phyloP scores from a whole-genome alignment of 805 yeast species.

The Spathaspora gorwiae region DNA sequence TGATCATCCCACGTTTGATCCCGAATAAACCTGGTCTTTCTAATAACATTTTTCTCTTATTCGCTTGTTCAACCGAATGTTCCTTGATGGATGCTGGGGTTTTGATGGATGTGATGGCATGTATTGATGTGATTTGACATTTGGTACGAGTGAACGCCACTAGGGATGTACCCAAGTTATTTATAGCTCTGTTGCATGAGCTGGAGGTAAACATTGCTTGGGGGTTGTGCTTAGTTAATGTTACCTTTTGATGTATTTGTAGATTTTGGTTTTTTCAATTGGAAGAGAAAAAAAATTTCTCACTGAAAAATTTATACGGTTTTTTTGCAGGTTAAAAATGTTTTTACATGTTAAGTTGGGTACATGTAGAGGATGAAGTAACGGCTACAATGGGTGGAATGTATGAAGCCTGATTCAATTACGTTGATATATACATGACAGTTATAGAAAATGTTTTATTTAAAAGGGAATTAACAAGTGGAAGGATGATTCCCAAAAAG shows the following conservation, averaged over 20 bases:
- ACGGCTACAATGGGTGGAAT: too few species aligned
- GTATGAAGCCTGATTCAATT: too few species aligned
- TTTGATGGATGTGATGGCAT: conserved; percentile 45
- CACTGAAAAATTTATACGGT: neutral
- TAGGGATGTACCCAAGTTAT: neutral
- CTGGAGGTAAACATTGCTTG: conserved; percentile 1
- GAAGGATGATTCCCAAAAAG: too few species aligned
- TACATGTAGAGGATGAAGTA: too few species aligned
- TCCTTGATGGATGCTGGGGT: conserved; percentile 49
- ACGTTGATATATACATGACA: too few species aligned
- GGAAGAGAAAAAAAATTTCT: neutral
- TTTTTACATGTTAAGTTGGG: too few species aligned
- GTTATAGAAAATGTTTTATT: too few species aligned
- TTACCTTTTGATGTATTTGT: too few species aligned
- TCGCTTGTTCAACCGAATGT: conserved; percentile 66
- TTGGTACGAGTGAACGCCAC: conserved; percentile 15
- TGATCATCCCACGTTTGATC: conserved; percentile 84
- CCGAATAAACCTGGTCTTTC: conserved; percentile 82
- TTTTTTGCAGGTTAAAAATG: too few species aligned
- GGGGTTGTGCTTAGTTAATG: too few species aligned
- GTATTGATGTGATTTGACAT: conserved; percentile 44
- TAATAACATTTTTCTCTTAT: conserved; percentile 67
- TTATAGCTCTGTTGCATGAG: neutral
- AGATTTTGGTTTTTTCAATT: neutral
- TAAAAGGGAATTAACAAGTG: too few species aligned